phyloP scores from a whole-genome alignment of 345 rosid genomes.

The Citrus australasica region DNA sequence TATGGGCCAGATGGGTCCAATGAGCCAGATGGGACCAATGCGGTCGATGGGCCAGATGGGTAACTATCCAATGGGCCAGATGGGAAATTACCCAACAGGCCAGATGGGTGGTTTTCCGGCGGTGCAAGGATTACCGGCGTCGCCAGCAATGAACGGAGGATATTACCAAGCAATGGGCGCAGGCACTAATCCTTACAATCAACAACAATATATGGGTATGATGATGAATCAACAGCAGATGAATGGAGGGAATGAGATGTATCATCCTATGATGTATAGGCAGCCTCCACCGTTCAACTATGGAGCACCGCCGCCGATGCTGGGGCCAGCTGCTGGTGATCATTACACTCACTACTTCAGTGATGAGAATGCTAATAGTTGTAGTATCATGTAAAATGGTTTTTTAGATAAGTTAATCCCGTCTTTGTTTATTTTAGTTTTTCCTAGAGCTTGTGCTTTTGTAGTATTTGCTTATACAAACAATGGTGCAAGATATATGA shows the following conservation, averaged over 20 bases:
- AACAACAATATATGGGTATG: slow-evolving; percentile 65
- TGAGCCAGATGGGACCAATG: slow-evolving; percentile 6
- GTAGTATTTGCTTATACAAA: slow-evolving; percentile 12
- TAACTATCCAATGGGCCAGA: slow-evolving; percentile 29
- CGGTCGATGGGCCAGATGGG: slow-evolving; percentile 27
- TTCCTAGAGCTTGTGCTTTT: not conserved
- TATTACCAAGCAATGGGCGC: slow-evolving; percentile 48
- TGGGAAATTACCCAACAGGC: slow-evolving; percentile 30
- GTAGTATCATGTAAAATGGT: slow-evolving; percentile 73
- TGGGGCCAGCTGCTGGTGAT: slow-evolving; percentile 47
- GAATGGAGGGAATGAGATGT: slow-evolving; percentile 66
- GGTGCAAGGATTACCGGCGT: slow-evolving; percentile 68
- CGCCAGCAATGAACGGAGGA: slow-evolving; percentile 46
- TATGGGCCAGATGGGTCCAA: slow-evolving; percentile 22
- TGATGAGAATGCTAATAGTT: slow-evolving; percentile 85
- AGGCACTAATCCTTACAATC: slow-evolving; percentile 46
- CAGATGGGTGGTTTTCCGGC: slow-evolving; percentile 37
- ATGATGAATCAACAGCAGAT: slow-evolving; percentile 59
- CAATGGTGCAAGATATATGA: slow-evolving; percentile 13
- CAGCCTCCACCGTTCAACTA: slow-evolving; percentile 53
- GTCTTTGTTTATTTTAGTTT: not conserved
- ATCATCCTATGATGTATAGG: slow-evolving; percentile 78
- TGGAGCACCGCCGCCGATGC: slow-evolving; percentile 48
- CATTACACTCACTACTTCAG: slow-evolving; percentile 69
- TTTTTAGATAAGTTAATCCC: slow-evolving; percentile 10